These are phyloP conservation scores for Termitomyces sp. DNA, from an alignment of 768 basidiomycete genomes.

Conservation along the genomic window DNA sequence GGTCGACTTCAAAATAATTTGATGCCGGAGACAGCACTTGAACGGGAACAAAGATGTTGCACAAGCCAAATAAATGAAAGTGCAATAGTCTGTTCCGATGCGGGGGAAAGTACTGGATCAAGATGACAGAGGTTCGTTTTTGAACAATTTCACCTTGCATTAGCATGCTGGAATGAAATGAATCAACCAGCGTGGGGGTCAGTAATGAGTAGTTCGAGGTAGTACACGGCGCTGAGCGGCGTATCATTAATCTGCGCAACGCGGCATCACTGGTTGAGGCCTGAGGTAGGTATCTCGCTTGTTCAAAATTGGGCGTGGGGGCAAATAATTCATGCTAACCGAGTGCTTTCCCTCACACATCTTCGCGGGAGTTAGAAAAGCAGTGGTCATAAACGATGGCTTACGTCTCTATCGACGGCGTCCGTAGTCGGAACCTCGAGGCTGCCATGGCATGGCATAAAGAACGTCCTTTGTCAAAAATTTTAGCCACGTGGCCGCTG, in stretches of 20 bases:
- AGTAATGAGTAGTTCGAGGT: too few relatives aligned
- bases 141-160: background rate
- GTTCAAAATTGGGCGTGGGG: background rate
- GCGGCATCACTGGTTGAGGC: background rate
- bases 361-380: conserved; percentile 1
- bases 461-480: background rate
- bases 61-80: background rate
- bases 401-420: background rate
- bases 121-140: background rate
- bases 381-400: background rate
- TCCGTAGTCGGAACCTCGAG: conserved; percentile 2
- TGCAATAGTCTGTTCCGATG: background rate
- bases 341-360: background rate
- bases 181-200: too few relatives aligned
- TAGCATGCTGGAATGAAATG: background rate
- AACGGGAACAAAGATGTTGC: too few relatives aligned
- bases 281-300: background rate
- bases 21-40: background rate
- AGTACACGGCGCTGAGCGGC: background rate
- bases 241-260: background rate
- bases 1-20: background rate
- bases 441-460: background rate
- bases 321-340: background rate
- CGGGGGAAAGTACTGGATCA: background rate
- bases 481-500: background rate